Base-by-base conservation (phyloP, 352 stramenopile genomes). In the Pythium sukuiense region DNA sequence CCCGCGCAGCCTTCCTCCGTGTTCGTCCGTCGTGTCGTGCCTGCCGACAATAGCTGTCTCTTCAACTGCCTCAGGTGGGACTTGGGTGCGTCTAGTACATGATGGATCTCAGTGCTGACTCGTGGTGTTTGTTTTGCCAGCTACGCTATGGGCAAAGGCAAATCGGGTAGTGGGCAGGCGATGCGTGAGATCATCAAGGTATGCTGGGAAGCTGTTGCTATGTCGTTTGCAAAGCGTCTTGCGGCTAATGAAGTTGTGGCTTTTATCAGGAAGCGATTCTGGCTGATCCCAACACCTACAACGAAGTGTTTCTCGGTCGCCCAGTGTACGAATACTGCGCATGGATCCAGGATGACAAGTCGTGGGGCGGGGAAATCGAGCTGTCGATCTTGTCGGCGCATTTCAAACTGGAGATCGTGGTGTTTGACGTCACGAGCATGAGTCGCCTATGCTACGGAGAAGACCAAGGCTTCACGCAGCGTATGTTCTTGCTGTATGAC, bases 391-490 rank as follows among this genome's bases (percentile, higher is more conserved):
- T 96, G 32, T 90, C 81, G n/a, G 74, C 74, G 41, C 79, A 85
- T 65, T 94, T 85, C 55, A 81, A 85, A 26, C 69, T 96, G 37
- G 85, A 96, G 59, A 93, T 92, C 62, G 83, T 94, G 20, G 85
- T 94, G 13, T 94, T 94, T 64, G 85, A 94, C 49, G 83, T 94
- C 32, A 92, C 83, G 50, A 92, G 86, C 61, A 94, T 94, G 86
- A 90, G 78, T 45, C 81, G 86, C 13, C 64, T 94, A 20, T 93
- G 86, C 58, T 94, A 94, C 55, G 84, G 86, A 0, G 84, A 93
- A 63, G 86, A 94, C 49, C 84, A 89, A 75, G 83, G 83, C 43
- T 92, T 88, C 58, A 85, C 84, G 35, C 83, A 93, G 71, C 81
- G 85, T 46, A 87, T 93, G 74, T 94, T 93, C 60, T 69, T 94